phyloP scores from a whole-genome alignment of 768 basidiomycete species.

The Daedaleopsis nitida region DNA sequence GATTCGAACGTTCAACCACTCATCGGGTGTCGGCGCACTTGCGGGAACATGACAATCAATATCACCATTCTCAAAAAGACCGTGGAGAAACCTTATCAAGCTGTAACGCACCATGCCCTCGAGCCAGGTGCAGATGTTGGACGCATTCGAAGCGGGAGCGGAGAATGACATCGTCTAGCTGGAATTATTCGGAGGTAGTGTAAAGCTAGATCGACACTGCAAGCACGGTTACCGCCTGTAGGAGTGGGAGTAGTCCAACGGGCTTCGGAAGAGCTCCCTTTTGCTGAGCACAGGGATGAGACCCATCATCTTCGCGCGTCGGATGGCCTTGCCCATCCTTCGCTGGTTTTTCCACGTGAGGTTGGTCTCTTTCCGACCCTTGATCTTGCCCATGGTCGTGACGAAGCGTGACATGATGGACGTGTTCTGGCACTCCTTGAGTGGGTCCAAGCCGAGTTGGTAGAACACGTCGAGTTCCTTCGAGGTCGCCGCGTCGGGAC shows the following conservation, averaged over 20 bases:
- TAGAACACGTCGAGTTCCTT: slow-evolving; percentile 66
- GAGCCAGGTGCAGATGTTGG: no score
- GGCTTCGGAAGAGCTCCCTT: no score
- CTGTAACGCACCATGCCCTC: no score
- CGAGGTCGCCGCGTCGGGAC: slow-evolving; percentile 57
- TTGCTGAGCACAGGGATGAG: slow-evolving; percentile 55
- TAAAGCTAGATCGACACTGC: no score
- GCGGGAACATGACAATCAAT: no score
- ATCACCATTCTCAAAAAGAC: no score
- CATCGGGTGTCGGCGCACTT: no score
- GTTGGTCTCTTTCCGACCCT: slow-evolving; percentile 63
- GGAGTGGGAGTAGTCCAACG: neutral
- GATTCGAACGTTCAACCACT: no score
- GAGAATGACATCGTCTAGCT: no score
- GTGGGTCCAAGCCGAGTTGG: slow-evolving; percentile 72
- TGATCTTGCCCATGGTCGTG: slow-evolving; percentile 81
- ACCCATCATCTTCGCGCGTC: slow-evolving; percentile 91
- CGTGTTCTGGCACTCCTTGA: slow-evolving; percentile 66
- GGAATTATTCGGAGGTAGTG: no score
- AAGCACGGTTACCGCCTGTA: neutral
- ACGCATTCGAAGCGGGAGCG: no score
- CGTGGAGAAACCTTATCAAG: no score
- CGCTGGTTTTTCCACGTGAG: slow-evolving; percentile 83
- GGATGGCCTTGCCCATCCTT: slow-evolving; percentile 79
- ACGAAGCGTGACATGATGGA: slow-evolving; percentile 58